These are phyloP conservation scores for Spiraea crenata DNA, from an alignment of 331 rosid species.

Conservation along the genomic window DNA sequence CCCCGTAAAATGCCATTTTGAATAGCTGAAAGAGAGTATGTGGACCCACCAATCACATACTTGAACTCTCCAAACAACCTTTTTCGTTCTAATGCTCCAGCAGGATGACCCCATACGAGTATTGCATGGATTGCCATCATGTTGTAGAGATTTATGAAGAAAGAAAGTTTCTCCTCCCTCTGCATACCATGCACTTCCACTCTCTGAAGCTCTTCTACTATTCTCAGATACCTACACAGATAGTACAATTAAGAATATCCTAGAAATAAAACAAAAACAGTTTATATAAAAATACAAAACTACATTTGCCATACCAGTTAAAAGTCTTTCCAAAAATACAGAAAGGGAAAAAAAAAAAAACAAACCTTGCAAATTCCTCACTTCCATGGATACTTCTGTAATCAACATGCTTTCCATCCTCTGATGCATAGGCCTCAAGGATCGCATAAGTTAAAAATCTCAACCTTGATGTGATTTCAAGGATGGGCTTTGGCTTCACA, in stretches of 20 bases:
- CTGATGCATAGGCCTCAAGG: slow-evolving; percentile 77
- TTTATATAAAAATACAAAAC: slow-evolving; percentile 11
- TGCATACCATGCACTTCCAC: slow-evolving; percentile 61
- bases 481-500: slow-evolving; percentile 70
- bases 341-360: not conserved
- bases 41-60: slow-evolving; percentile 74
- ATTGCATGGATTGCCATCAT: slow-evolving; percentile 96
- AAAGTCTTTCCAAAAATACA: not conserved
- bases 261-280: not conserved
- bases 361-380: slow-evolving; percentile 94
- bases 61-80: slow-evolving; percentile 76
- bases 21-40: slow-evolving; percentile 86
- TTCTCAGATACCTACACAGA: slow-evolving; percentile 76
- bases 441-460: slow-evolving; percentile 67
- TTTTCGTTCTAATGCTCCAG: slow-evolving; percentile 76
- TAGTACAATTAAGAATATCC: slow-evolving; percentile 14
- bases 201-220: slow-evolving; percentile 89
- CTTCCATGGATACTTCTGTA: slow-evolving; percentile 77
- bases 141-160: slow-evolving; percentile 90
- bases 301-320: not conserved
- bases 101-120: slow-evolving; percentile 68
- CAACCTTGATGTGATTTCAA: slow-evolving; percentile 79
- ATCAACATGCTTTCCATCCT: slow-evolving; percentile 67
- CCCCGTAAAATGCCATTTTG: slow-evolving; percentile 94
- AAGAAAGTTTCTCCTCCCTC: slow-evolving; percentile 93